Evolutionary conservation across 345 rosid genomes (phyloP), one percentile per base, ranked within the genome.

Genomic region (Acer yangbiense): DNA sequence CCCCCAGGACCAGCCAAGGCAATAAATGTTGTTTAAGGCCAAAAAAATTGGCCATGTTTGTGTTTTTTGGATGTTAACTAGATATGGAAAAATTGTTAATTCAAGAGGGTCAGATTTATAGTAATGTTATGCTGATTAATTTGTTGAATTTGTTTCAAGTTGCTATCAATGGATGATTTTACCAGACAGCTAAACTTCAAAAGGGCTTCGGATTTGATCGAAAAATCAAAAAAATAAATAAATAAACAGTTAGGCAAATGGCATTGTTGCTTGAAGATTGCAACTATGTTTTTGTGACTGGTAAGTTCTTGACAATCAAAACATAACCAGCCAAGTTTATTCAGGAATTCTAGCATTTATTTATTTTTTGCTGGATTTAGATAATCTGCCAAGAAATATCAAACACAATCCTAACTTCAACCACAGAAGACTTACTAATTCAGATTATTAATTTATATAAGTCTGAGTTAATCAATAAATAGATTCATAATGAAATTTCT

Each of bases 1-100:
- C 80, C 1, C 78, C 86, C 2, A 86, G 80, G 82, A 78, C 75
- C 41, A 83, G 60, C 86, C 85, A 86, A 35, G 41, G 55, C 11
- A 67, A 62, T 54, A 54, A 55, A 52, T 27, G 23, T 10, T 78
- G 69, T 52, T 69, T 61, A 65, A 23, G 17, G 32, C n/a, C 68
- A 43, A 48, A 32, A 18, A 43, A 50, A 63, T 57, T 57, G 70
- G 55, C 61, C 81, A 73, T 79, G 32, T 17, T 66, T 72, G 41
- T 68, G 39, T 35, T 14, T 43, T 69, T 66, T 65, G 79, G 43
- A 71, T 46, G 58, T 7, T 65, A 50, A 65, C 69, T 67, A 65
- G 48, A 18, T 60, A 54, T 6, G 80, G 75, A 10, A 76, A 75
- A 9, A 54, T 3, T 68, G 55, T 9, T 43, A 0, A n/a, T 0